Base-by-base conservation (phyloP, 176 grass and related monocot genomes). In the Paspalum vaginatum region DNA sequence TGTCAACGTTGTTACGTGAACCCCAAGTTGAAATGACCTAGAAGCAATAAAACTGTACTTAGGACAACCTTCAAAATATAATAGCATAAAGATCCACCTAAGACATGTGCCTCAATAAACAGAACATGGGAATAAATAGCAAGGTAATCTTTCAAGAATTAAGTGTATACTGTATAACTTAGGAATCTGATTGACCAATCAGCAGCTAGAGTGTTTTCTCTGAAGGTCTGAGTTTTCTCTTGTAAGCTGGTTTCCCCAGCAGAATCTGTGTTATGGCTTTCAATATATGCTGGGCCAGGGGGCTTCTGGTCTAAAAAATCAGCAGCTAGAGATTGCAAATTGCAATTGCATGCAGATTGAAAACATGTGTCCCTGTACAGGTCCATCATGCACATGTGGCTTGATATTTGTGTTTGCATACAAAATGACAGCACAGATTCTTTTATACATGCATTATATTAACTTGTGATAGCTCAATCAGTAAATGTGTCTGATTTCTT, bases 11-110 rank as follows among this genome's bases (percentile, higher is more conserved):
- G 76, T 99, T 99, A 9, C 61, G 16, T 53, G 81, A 77, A 45
- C 90, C 96, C 96, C 96, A 98, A 76, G 96, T 95, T 88, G 92
- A 93, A 61, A 98, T 95, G 40, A 98, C 78, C 96, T 98, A 80
- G 87, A 65, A 65, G 49, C 57, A 80, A 9, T 50, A 20, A 65
- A 86, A 84, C 12, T 57, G 26, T 54, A 18, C 39, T 87, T 7
- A 78, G 46, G 48, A 75, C 14, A 58, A 80, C 25, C 60, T 71
- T 62, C 5, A 26, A 74, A 46, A 77, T 9, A 80, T 55, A 79
- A 43, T 45, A 68, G 60, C 37, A 84, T 37, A 18, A 61, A 44
- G 24, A 77, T 70, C 39, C 8, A 62, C 66, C 45, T 26, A 5
- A 76, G 21, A 26, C 51, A 46, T 45, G 22, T 66, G n/a, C n/a